Evolutionary conservation across 2,329 filamentous ascomycete genomes (phyloP).

Genomic region (Cladorrhinum sp.): DNA sequence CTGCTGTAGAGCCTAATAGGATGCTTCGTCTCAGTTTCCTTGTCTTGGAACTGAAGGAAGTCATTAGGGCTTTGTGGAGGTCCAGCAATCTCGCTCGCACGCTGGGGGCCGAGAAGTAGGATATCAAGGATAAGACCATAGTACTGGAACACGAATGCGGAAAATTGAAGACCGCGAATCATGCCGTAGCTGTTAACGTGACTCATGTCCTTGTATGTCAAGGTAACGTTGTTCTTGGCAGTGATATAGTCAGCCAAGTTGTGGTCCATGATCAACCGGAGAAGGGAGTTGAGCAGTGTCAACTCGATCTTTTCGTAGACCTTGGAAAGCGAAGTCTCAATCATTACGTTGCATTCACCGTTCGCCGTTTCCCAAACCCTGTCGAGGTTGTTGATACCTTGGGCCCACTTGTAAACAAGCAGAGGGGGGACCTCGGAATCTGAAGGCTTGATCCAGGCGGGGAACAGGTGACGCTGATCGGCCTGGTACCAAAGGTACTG

Average conservation of each 20-base stretch:
- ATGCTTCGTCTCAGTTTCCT: conserved; percentile 86
- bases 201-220: conserved; percentile 99
- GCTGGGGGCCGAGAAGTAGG: conserved; percentile 84
- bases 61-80: conserved; percentile 93
- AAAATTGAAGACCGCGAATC: conserved; percentile 97
- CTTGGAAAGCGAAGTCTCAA: conserved; percentile 97
- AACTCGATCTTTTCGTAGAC: conserved; percentile 99
- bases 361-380: conserved; percentile 92
- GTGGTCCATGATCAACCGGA: conserved; percentile 98
- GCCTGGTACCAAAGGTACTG: conserved; percentile 99
- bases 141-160: conserved; percentile 98
- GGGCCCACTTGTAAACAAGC: conserved; percentile 97
- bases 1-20: conserved; percentile 96
- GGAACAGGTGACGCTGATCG: conserved; percentile 94
- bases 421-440: conserved; percentile 96
- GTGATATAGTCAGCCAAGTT: conserved; percentile 99
- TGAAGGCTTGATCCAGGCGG: conserved; percentile 98
- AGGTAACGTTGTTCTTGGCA: conserved; percentile 97
- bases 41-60: conserved; percentile 94
- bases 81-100: conserved; percentile 96
- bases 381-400: conserved; percentile 96
- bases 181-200: conserved; percentile 98
- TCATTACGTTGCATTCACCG: conserved; percentile 97
- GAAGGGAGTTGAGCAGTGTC: conserved; percentile 86
- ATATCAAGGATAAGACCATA: conserved; percentile 95